A percentile compares a stretch with the other conserved stretches of the same genome.
These are phyloP conservation scores for Chernovozyma sophiae-reginae DNA, from an alignment of 1,139 yeast species.

Conservation along the genomic window DNA sequence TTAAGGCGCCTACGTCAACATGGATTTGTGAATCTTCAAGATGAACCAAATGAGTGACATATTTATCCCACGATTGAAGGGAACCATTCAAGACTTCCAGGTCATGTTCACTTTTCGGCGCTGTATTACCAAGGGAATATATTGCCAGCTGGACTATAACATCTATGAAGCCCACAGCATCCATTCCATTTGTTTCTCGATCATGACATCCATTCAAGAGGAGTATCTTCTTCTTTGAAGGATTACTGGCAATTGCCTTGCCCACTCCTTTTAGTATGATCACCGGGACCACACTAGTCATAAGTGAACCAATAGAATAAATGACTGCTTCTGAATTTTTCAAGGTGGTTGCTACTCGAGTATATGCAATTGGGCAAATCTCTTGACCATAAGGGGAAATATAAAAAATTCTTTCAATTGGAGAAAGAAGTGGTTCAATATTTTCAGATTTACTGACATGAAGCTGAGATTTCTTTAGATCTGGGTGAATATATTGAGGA, in stretches of 20 bases:
- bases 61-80: slow-evolving; percentile 30
- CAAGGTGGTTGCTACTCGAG: slow-evolving; percentile 55
- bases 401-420: slow-evolving; percentile 70
- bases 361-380: slow-evolving; percentile 71
- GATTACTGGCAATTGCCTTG: slow-evolving; percentile 43
- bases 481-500: slow-evolving; percentile 80
- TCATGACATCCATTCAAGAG: slow-evolving; percentile 70
- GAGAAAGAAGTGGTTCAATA: slow-evolving; percentile 63
- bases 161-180: slow-evolving; percentile 54
- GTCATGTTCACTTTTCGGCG: background rate
- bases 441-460: slow-evolving; percentile 58
- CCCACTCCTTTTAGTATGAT: slow-evolving; percentile 73
- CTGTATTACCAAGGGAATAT: slow-evolving; percentile 24
- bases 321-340: slow-evolving; percentile 53
- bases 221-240: slow-evolving; percentile 44
- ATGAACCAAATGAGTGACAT: slow-evolving; percentile 56
- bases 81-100: slow-evolving; percentile 3
- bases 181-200: slow-evolving; percentile 70
- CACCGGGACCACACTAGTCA: slow-evolving; percentile 83
- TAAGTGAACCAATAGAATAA: slow-evolving; percentile 81
- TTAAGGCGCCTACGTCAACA: slow-evolving; percentile 40
- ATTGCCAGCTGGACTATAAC: slow-evolving; percentile 50
- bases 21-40: slow-evolving; percentile 42
- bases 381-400: slow-evolving; percentile 89
- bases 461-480: slow-evolving; percentile 66